phyloP scores from a whole-genome alignment of 176 grass and related monocot genomes.

The Puccinellia tenuiflora region DNA sequence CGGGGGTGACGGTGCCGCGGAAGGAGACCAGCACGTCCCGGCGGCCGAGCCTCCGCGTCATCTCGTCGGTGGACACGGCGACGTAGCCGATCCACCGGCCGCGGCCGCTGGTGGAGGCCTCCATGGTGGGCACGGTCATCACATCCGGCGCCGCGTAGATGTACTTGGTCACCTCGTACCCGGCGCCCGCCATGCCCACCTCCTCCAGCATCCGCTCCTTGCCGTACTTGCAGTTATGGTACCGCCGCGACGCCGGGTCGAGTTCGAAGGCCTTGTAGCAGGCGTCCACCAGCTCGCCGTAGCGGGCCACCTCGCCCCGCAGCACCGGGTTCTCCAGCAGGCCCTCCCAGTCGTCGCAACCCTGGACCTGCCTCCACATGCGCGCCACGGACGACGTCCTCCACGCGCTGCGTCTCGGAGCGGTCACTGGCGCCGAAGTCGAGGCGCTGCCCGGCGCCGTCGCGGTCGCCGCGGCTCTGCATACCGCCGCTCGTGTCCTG shows the following conservation, averaged over 20 bases:
- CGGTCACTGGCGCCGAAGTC: not conserved
- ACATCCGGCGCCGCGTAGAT: slow-evolving; percentile 65
- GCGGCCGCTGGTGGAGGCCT: slow-evolving; percentile 30
- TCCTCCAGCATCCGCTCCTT: slow-evolving; percentile 38
- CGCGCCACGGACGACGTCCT: slow-evolving; percentile 19
- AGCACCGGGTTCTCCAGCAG: slow-evolving; percentile 37
- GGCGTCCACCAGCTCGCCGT: slow-evolving; percentile 59
- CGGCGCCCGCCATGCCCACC: slow-evolving; percentile 44
- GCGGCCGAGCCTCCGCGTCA: slow-evolving; percentile 42
- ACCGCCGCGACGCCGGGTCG: slow-evolving; percentile 37
- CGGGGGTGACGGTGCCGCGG: slow-evolving; percentile 66
- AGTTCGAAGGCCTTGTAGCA: slow-evolving; percentile 77
- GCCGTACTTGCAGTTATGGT: slow-evolving; percentile 66
- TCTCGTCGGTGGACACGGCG: slow-evolving; percentile 52
- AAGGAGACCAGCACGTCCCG: slow-evolving; percentile 71
- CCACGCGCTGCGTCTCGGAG: not conserved
- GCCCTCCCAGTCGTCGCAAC: slow-evolving; percentile 50
- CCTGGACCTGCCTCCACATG: slow-evolving; percentile 68
- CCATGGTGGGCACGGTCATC: slow-evolving; percentile 34
- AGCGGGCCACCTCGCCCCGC: slow-evolving; percentile 55
- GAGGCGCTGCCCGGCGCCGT: not conserved
- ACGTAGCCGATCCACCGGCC: slow-evolving; percentile 75
- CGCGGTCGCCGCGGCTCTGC: not conserved
- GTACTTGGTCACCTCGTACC: slow-evolving; percentile 60
- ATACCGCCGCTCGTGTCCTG: not conserved